Base-by-base conservation (phyloP, 1,284 basidiomycete genomes). In the Bondarzewia mesenterica region DNA sequence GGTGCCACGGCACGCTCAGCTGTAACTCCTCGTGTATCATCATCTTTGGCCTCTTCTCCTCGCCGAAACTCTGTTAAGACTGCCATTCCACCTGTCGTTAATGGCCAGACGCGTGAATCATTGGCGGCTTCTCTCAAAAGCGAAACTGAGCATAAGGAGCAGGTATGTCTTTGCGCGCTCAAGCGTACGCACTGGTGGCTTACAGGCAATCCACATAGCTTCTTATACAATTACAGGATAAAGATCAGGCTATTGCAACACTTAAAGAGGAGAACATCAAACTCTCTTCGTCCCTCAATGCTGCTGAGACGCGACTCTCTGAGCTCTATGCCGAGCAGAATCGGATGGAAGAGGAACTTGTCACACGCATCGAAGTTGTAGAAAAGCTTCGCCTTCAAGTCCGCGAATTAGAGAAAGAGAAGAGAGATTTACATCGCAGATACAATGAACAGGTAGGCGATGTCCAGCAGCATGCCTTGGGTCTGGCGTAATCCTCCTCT, bases 351-450 rank as follows among this genome's bases (percentile, higher is more conserved):
- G 73, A 80, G 53, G 87, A 90, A 55, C 69, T 89, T 63, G 78
- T 79, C 29, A 78, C 85, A 35, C 80, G 85, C 46, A 81, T 88
- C 53, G 87, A 90, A 56, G 78, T 90, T 37, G 69, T 78, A 29
- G 87, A 90, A 55, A 89, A 89, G 62, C 70, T 90, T 42, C 71
- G 87, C 51, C 64, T 72, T 27, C 88, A 90, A 64, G 75, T 88
- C 39, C 83, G 84, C 54, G 88, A 90, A 54, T 64, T 89, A 18
- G 87, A 90, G 69, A 87, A 80, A 63, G 87, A 90, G 65, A 89
- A 85, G 62, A 71, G 87, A 51, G 87, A 90, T 54, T 42, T 85
- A 29, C 80, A 84, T 51, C 76, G 85, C 51, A 73, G 88, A 54
- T 89, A 90, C 61, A 87, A 89, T 52, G 87, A 89, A 62, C 88